Conservation (phyloP, 2,329 filamentous ascomycete genomes). For the Aspergillus melleus region DNA sequence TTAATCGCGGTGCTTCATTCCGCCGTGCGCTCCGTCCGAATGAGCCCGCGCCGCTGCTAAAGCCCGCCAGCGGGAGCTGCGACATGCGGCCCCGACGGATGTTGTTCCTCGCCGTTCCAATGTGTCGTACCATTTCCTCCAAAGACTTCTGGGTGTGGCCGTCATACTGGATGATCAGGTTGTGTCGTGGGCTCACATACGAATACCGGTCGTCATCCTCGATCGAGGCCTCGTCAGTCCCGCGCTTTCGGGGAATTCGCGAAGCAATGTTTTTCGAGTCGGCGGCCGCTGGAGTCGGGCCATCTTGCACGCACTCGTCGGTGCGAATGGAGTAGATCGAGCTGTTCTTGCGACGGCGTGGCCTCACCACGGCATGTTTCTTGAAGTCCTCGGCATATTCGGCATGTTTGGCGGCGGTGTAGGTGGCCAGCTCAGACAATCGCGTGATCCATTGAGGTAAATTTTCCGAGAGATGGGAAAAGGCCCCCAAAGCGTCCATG, state of each 20-base stretch:
- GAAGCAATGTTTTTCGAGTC: constrained; percentile 16
- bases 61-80: constrained; percentile 29
- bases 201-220: constrained; percentile 31
- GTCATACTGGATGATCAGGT: constrained; percentile 91
- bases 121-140: constrained; percentile 77
- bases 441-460: constrained; percentile 46
- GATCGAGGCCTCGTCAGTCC: constrained; percentile 34
- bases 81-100: constrained; percentile 79
- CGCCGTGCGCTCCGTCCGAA: constrained; percentile 10
- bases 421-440: constrained; percentile 42
- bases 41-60: constrained; percentile 17
- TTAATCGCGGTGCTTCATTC: background rate
- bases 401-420: constrained; percentile 42
- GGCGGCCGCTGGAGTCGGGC: constrained; percentile 6
- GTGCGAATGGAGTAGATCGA: constrained; percentile 45
- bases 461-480: constrained; percentile 45
- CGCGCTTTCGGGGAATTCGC: constrained; percentile 36
- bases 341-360: constrained; percentile 41
- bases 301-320: constrained; percentile 18
- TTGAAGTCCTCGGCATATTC: constrained; percentile 47
- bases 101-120: constrained; percentile 76
- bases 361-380: constrained; percentile 30
- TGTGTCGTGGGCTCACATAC: constrained; percentile 69
- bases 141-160: constrained; percentile 81
- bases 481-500: constrained; percentile 47